A percentile compares a stretch with the other conserved stretches of the same genome.
Evolutionary conservation across 1,284 basidiomycete species (phyloP).

Genomic region (Ceraceosorus guamensis): DNA sequence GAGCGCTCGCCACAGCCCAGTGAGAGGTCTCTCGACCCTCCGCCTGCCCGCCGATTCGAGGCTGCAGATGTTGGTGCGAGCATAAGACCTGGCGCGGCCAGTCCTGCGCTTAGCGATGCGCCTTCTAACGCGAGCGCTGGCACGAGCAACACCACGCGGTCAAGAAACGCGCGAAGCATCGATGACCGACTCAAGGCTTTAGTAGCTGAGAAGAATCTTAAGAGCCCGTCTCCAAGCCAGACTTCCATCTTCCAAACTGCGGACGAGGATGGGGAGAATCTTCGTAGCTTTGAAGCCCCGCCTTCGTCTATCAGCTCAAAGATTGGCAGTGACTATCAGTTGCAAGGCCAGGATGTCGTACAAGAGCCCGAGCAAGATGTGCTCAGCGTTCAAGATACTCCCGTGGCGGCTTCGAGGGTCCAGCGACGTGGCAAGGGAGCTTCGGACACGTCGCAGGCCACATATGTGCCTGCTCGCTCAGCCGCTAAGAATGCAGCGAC

Average conservation of each 20-base stretch:
- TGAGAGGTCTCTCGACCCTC: background rate
- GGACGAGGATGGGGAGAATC: background rate
- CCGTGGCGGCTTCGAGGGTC: too few relatives aligned
- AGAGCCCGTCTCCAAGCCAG: slow-evolving; percentile 1
- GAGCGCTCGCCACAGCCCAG: background rate
- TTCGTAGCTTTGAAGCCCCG: too few relatives aligned
- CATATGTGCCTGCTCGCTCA: background rate
- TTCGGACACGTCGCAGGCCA: background rate
- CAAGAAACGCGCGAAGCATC: slow-evolving; percentile 16
- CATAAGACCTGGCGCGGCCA: background rate
- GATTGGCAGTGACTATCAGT: background rate
- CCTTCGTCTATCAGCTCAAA: background rate
- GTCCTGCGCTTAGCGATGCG: background rate
- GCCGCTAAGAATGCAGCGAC: too few relatives aligned
- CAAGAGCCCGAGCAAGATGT: background rate
- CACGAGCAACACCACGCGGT: background rate
- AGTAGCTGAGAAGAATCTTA: slow-evolving; percentile 5
- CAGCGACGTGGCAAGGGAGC: too few relatives aligned
- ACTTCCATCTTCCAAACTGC: background rate
- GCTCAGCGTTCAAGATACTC: too few relatives aligned
- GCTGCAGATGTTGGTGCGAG: background rate
- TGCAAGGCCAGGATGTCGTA: too few relatives aligned
- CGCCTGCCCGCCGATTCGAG: background rate
- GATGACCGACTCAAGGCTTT: slow-evolving; percentile 34
- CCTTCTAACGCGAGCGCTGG: slow-evolving; percentile 4